Evolutionary conservation across 2,329 filamentous ascomycete species (phyloP), one percentile per base, ranked within the genome.

Genomic region (Didymella pomorum): DNA sequence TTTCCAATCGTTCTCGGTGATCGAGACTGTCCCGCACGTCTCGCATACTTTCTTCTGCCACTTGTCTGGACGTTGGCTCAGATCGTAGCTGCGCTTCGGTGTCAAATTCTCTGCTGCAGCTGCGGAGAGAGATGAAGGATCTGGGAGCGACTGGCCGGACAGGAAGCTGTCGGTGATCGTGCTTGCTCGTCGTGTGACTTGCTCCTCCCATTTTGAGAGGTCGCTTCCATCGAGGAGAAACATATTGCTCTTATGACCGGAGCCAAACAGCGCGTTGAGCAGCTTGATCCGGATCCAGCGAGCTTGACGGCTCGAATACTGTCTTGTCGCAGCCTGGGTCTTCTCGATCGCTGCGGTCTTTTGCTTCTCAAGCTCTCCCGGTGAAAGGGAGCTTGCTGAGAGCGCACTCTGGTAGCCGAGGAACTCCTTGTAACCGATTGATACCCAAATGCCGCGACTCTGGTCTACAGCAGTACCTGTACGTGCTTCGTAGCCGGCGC

Each of bases 401-500:
- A 78, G 61, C 4, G 75, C 76, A 11, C 60, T 39, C 21, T 93
- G 79, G 70, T 93, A 97, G 0, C 86, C 83, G 56, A 90, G 84
- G 71, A 98, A 90, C 72, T 99, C 92, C 74, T 96, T 97, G 78
- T 93, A 97, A 1, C 95, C 95, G 61, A 99, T 99, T 1, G 93
- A 95, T 52, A 96, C 90, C 93, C 94, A 99, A 42, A 99, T 96
- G 0, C 95, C 96, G 52, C 88, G 87, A 1, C 86, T 90, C 64
- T 87, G 83, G 71, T 98, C 92, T 2, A 95, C 78, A 0, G 76
- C 64, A 1, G 81, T 76, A 0, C 87, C 89, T 5, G 65, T 68
- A 1, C 79, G 69, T 0, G 79, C 72, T 46, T 79, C 73, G 52
- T 82, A 76, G 4, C 76, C 65, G 16, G 78, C 67, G 2, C 84